A percentile compares a stretch with the other conserved stretches of the same genome.
Conservation (phyloP, 2,329 filamentous ascomycete species). For the Didymella keratinophila region DNA sequence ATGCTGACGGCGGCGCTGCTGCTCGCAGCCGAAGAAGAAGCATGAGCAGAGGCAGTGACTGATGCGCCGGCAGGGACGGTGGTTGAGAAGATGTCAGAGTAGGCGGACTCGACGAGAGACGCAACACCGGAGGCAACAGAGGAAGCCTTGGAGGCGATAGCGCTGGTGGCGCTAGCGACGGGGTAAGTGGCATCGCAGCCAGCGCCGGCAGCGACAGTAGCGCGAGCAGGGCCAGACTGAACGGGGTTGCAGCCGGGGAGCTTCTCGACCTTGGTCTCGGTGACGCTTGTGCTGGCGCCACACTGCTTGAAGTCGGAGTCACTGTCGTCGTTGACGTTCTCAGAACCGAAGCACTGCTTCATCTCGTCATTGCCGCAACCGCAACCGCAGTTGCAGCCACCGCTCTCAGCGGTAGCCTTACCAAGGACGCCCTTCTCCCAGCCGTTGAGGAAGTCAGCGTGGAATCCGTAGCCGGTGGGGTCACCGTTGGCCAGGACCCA, state of each 20-base stretch:
- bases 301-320: slow-evolving; percentile 42
- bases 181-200: slow-evolving; percentile 33
- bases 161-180: slow-evolving; percentile 16
- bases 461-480: slow-evolving; percentile 49
- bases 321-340: slow-evolving; percentile 44
- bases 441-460: slow-evolving; percentile 50
- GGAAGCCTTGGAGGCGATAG: slow-evolving; percentile 7
- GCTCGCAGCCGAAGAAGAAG: not conserved
- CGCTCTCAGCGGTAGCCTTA: slow-evolving; percentile 44
- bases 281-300: slow-evolving; percentile 30
- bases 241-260: slow-evolving; percentile 52
- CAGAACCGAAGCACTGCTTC: slow-evolving; percentile 48
- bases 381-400: slow-evolving; percentile 50
- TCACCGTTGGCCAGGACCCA: slow-evolving; percentile 51
- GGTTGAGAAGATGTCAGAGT: slow-evolving; percentile 6
- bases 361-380: slow-evolving; percentile 47
- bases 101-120: slow-evolving; percentile 4
- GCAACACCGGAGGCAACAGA: slow-evolving; percentile 2
- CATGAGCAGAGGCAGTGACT: slow-evolving; percentile 16
- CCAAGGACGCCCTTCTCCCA: slow-evolving; percentile 49
- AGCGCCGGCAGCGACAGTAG: slow-evolving; percentile 37
- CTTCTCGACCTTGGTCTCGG: slow-evolving; percentile 33
- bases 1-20: slow-evolving; percentile 15
- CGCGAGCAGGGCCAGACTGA: slow-evolving; percentile 45
- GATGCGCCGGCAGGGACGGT: slow-evolving; percentile 8